These are phyloP conservation scores for Plasmodium falciparum DNA, from an alignment of 169 alveolate genomes.

Conservation along the genomic window DNA sequence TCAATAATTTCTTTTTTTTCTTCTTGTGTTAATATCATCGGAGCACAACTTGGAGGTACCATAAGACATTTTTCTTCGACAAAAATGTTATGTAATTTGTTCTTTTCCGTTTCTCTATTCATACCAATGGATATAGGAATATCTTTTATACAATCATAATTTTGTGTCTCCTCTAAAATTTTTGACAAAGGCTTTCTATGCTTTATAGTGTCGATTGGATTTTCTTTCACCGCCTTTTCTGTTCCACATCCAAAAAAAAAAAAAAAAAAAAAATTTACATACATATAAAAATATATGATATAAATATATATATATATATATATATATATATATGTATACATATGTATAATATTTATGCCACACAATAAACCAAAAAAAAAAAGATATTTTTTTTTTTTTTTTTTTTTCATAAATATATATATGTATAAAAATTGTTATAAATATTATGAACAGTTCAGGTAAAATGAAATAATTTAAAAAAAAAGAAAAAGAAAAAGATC, in stretches of 20 bases:
- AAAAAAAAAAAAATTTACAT: not conserved
- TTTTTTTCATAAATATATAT: no score
- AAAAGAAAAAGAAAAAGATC: no score
- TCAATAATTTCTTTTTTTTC: slow-evolving; percentile 57
- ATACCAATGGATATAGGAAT: slow-evolving; percentile 32
- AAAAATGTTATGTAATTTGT: slow-evolving; percentile 25
- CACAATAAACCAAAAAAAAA: no score
- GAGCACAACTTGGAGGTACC: slow-evolving; percentile 70
- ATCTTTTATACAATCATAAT: slow-evolving; percentile 48
- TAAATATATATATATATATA: not conserved
- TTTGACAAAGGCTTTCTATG: slow-evolving; percentile 67
- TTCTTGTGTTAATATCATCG: slow-evolving; percentile 55
- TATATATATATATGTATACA: not conserved
- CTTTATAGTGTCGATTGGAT: slow-evolving; percentile 35
- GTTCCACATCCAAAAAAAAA: not conserved
- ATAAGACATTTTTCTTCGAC: slow-evolving; percentile 45
- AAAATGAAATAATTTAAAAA: no score
- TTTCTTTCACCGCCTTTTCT: slow-evolving; percentile 34
- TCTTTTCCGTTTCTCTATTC: slow-evolving; percentile 38
- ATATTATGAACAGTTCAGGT: no score
- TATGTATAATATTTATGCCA: no score
- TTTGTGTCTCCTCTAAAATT: slow-evolving; percentile 65
- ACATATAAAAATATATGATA: not conserved
- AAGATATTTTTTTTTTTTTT: no score
- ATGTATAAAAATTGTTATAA: no score